Base-by-base conservation (phyloP, 169 alveolate genomes). In the Plasmodium adleri region DNA sequence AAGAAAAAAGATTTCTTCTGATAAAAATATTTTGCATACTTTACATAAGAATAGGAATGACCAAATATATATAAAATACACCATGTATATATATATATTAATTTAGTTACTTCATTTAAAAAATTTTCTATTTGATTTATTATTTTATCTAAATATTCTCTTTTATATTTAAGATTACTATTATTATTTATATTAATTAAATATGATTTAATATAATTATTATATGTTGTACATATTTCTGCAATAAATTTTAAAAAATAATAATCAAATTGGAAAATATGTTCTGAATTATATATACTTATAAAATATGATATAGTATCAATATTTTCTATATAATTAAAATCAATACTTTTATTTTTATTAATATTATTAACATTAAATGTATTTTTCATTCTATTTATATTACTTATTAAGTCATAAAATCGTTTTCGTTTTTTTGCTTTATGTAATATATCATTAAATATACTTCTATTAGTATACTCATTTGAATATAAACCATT, bases 11-110 rank as follows among this genome's bases (percentile, higher is more conserved):
- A 78, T 58, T 64, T 78, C 59, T 78, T 78, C 15, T 78, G 89
- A 58, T 78, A 78, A 64, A 78, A 78, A 63, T 78, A 78, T 78
- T 78, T 78, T 32, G 89, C 89, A 45, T 78, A 78, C 47, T 78
- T 78, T n/a, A 78, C 74, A 78, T 78, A 78, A 3, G 89, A 78
- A 70, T 78, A 78, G 0, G 89, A 78, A 64, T 78, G 89, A 5
- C 89, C 89, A 78, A 78, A 78, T 47, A 78, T 78, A 59, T 78
- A 71, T 60, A 78, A 45, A 26, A 78, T 49, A 52, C 89, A 78
- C 89, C 89, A 78, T 10, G 89, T 78, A 71, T 78, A 78, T 12
- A 78, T 45, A 22, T 78, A 78, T 12, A 78, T 78, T 17, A 78
- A 66, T 66, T 78, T 78, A 39, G 78, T 58, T 3, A 78, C 28